Evolutionary conservation across 257 asterid genomes (phyloP).

Genomic region (Solanum pimpinellifolium): DNA sequence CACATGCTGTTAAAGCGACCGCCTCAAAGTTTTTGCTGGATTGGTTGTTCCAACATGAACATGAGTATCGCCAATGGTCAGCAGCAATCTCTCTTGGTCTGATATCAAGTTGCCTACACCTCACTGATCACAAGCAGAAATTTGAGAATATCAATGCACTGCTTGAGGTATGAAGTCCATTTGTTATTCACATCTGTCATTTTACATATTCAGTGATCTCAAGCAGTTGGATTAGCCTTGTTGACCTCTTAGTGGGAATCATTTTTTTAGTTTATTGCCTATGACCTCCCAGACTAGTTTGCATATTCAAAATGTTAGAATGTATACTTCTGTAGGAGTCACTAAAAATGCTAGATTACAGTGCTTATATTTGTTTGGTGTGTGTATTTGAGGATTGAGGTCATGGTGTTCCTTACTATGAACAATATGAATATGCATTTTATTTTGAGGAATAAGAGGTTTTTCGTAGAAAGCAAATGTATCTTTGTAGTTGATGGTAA

Average conservation of each 20-base stretch:
- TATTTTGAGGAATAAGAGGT: background rate
- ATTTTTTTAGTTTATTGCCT: background rate
- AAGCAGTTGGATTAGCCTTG: background rate
- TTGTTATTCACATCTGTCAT: background rate
- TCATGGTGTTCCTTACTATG: background rate
- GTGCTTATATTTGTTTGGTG: background rate
- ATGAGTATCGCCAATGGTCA: conserved; percentile 90
- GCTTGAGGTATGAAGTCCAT: conserved; percentile 50
- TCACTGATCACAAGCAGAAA: conserved; percentile 82
- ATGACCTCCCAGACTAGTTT: background rate
- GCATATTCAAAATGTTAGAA: background rate
- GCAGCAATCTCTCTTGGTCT: conserved; percentile 94
- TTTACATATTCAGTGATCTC: background rate
- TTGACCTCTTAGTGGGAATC: background rate
- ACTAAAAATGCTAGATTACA: background rate
- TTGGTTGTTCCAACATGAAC: conserved; percentile 81
- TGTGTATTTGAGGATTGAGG: background rate
- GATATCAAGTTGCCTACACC: conserved; percentile 83
- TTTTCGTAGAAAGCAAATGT: background rate
- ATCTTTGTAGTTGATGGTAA: background rate
- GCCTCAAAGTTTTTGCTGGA: conserved; percentile 70
- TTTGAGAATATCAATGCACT: conserved; percentile 55
- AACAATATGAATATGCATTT: background rate
- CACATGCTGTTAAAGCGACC: conserved; percentile 51
- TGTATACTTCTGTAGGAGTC: background rate